Evolutionary conservation across 2,329 filamentous ascomycete species (phyloP), one percentile per base, ranked within the genome.

Genomic region (Nectriaceae sp.): DNA sequence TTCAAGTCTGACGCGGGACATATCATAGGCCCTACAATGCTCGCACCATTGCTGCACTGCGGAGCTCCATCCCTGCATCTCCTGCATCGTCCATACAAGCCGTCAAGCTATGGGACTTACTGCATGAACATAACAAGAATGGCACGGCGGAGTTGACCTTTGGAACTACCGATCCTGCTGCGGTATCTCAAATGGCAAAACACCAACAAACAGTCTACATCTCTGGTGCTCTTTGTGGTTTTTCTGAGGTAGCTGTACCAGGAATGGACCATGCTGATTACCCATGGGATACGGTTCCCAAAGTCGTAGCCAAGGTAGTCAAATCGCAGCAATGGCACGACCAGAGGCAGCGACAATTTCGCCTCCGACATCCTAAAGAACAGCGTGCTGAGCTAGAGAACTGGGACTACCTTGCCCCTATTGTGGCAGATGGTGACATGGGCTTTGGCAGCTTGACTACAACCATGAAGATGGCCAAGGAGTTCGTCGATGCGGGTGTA

Each of bases 211-310:
- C 70, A 3, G 63, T 73, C 6, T 73, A 74, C 44, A 67, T 72
- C 4, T 73, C 71, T 2, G 70, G 70, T 3, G 70, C 67, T 0
- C 59, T 74, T 1, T 72, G 67, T 29, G 70, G 70, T 2, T 64
- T 71, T 26, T 68, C 65, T 2, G 64, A 72, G 49, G 67, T 68
- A 6, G 57, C 60, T 2, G 53, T 67, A 20, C 69, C 70, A 0
- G 71, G 71, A 16, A 68, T 68, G 61, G 70, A 73, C 45, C 67
- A 70, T 44, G 68, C 67, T n/a, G 71, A 74, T 47, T 73, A 73
- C 44, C 70, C 70, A 0, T 69, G 69, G 59, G 70, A 74, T 46
- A 70, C 69, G 0, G 70, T 73, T 1, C 71, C 70, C 10, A 70
- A 69, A 44, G 67, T 71, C 3, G 71, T 73, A 0, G 55, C 64